A percentile compares a stretch with the other conserved stretches of the same genome.
Conservation (phyloP, 2,329 filamentous ascomycete species). For the Calcarisporium arbuscula region DNA sequence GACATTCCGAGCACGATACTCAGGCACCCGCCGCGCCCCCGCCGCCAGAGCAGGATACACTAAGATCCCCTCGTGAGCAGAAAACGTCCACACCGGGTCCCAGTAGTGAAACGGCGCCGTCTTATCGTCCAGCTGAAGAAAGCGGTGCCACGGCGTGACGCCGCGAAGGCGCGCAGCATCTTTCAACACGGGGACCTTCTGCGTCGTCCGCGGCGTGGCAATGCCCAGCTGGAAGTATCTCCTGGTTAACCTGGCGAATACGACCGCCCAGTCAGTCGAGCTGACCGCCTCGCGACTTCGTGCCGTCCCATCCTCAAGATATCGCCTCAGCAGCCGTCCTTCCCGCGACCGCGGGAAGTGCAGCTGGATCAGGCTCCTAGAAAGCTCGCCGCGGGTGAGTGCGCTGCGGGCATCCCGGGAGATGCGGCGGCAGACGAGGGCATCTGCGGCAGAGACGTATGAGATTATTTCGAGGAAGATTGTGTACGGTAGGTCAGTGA, state of each 20-base stretch:
- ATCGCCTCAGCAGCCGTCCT: constrained; percentile 30
- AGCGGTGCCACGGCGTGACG: constrained; percentile 38
- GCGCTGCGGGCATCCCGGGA: constrained; percentile 41
- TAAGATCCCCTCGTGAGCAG: constrained; percentile 44
- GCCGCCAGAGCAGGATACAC: constrained; percentile 37
- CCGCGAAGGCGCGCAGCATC: constrained; percentile 21
- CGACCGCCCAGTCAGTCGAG: constrained; percentile 28
- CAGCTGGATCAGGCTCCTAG: constrained; percentile 39
- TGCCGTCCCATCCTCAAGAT: constrained; percentile 9
- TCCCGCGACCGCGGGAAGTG: constrained; percentile 50
- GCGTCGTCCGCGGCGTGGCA: constrained; percentile 35
- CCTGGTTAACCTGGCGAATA: constrained; percentile 44
- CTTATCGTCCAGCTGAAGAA: constrained; percentile 34
- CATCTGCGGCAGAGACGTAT: constrained; percentile 42
- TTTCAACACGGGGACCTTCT: constrained; percentile 13
- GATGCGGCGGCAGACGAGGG: constrained; percentile 45
- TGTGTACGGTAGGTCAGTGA: constrained; percentile 47
- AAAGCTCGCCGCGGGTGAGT: constrained; percentile 42
- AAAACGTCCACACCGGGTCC: constrained; percentile 49
- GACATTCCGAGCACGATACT: constrained; percentile 45
- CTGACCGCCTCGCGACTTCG: constrained; percentile 10
- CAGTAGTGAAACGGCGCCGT: constrained; percentile 36
- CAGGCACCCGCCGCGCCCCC: not conserved
- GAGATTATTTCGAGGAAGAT: constrained; percentile 49
- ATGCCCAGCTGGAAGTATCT: constrained; percentile 48